Percentiles rank a stretch among this genome's conserved stretches.
Conservation (phyloP, 1,139 yeast species). For the Debaryomyces robertsiae region DNA sequence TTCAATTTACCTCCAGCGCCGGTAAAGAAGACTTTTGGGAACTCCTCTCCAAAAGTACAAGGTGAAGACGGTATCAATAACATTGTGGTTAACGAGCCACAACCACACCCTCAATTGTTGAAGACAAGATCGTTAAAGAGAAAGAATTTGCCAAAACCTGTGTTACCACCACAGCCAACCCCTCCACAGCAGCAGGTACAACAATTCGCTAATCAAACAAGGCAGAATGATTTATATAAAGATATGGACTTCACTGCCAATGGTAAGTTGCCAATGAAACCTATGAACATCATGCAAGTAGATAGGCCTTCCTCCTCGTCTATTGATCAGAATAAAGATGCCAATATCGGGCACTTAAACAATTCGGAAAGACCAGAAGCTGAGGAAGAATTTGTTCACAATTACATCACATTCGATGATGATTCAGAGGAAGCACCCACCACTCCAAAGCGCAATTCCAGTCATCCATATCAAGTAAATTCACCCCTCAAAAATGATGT, state of each 20-base stretch:
- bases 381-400: slow-evolving; percentile 10
- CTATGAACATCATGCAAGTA: slow-evolving; percentile 41
- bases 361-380: background rate
- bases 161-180: slow-evolving; percentile 26
- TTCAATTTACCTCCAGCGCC: slow-evolving; percentile 39
- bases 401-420: slow-evolving; percentile 9
- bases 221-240: slow-evolving; percentile 27
- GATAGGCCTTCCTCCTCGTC: slow-evolving; percentile 19
- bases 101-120: slow-evolving; percentile 27
- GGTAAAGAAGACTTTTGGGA: slow-evolving; percentile 16
- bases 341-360: background rate
- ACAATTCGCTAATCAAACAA: slow-evolving; percentile 4
- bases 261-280: slow-evolving; percentile 47
- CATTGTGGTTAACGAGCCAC: slow-evolving; percentile 24
- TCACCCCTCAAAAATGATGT: slow-evolving; percentile 15
- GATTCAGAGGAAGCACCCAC: slow-evolving; percentile 4
- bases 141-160: slow-evolving; percentile 30
- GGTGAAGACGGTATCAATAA: slow-evolving; percentile 15
- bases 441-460: slow-evolving; percentile 3
- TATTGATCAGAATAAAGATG: slow-evolving; percentile 1
- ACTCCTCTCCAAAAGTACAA: slow-evolving; percentile 1
- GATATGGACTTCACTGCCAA: slow-evolving; percentile 47
- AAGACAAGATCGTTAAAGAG: slow-evolving; percentile 31
- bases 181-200: slow-evolving; percentile 13
- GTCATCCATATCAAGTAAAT: slow-evolving; percentile 22